Conservation (phyloP, 73 alveolate species). For the Uronychia setigera region DNA sequence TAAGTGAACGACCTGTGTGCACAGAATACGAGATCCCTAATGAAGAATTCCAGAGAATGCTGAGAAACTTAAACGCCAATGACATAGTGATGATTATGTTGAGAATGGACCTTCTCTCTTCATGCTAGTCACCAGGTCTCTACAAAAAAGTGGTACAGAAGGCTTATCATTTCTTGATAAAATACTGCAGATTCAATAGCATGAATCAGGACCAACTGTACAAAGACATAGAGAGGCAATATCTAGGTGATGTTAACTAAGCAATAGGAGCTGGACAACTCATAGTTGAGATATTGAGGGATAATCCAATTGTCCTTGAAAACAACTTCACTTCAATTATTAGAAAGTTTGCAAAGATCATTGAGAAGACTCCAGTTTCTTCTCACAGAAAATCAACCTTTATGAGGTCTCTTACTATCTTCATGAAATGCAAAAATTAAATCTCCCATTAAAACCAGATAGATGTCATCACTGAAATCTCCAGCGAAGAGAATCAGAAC, state of each 20-base stretch:
- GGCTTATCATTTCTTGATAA: constrained; percentile 13
- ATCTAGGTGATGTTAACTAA: neutral
- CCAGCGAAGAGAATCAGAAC: neutral
- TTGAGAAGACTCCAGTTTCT: neutral
- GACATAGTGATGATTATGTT: constrained; percentile 8
- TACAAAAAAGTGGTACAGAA: constrained; percentile 20
- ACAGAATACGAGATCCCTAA: constrained; percentile 14
- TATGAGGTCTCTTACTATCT: constrained; percentile 14
- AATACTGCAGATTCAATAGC: constrained; percentile 7
- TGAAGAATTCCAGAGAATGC: constrained; percentile 35
- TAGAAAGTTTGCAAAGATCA: neutral
- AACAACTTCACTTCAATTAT: constrained; percentile 14
- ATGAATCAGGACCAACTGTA: constrained; percentile 2
- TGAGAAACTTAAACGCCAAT: constrained; percentile 20
- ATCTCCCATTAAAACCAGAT: constrained; percentile 12
- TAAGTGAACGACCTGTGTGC: constrained; percentile 2
- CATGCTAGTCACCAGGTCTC: neutral
- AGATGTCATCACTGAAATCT: constrained; percentile 20
- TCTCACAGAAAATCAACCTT: neutral
- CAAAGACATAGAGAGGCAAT: neutral
- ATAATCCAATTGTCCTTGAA: constrained; percentile 6
- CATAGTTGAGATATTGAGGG: constrained; percentile 29
- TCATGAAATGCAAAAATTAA: constrained; percentile 12
- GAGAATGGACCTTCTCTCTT: neutral
- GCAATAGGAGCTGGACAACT: constrained; percentile 33